Conservation (phyloP, 371 early-diverging fungal species). For the Choanephora cucurbitarum region DNA sequence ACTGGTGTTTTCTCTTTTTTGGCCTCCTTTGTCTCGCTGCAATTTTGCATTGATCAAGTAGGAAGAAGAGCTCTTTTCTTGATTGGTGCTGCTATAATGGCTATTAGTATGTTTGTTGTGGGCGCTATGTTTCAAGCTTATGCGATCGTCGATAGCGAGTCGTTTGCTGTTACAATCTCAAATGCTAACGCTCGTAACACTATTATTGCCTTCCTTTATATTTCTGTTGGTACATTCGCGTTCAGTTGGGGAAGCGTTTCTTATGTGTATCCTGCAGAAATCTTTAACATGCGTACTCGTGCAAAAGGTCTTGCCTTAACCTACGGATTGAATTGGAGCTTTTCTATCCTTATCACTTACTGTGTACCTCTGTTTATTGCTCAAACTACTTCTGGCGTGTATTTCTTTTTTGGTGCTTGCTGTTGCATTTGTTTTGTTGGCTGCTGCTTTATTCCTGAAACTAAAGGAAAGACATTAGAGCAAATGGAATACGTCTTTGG, state of each 20-base stretch:
- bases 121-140: slow-evolving; percentile 43
- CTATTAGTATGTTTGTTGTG: slow-evolving; percentile 46
- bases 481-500: slow-evolving; percentile 47
- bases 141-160: slow-evolving; percentile 28
- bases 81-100: slow-evolving; percentile 33
- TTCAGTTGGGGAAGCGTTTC: slow-evolving; percentile 54
- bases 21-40: slow-evolving; percentile 58
- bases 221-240: slow-evolving; percentile 51
- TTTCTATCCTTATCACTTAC: slow-evolving; percentile 49
- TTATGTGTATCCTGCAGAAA: slow-evolving; percentile 71
- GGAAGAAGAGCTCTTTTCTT: slow-evolving; percentile 51
- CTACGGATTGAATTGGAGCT: slow-evolving; percentile 67
- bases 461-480: slow-evolving; percentile 57
- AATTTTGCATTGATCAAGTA: slow-evolving; percentile 48
- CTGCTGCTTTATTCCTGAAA: slow-evolving; percentile 58
- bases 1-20: slow-evolving; percentile 39
- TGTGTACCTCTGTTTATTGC: slow-evolving; percentile 42
- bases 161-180: slow-evolving; percentile 20
- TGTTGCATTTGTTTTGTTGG: slow-evolving; percentile 40
- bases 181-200: slow-evolving; percentile 37
- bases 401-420: slow-evolving; percentile 58
- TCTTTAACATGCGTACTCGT: slow-evolving; percentile 54
- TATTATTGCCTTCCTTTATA: slow-evolving; percentile 46
- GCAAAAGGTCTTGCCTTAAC: slow-evolving; percentile 46
- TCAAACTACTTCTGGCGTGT: slow-evolving; percentile 61